Evolutionary conservation across 129 eudicot genomes (phyloP).

Genomic region (Mikania micrantha): DNA sequence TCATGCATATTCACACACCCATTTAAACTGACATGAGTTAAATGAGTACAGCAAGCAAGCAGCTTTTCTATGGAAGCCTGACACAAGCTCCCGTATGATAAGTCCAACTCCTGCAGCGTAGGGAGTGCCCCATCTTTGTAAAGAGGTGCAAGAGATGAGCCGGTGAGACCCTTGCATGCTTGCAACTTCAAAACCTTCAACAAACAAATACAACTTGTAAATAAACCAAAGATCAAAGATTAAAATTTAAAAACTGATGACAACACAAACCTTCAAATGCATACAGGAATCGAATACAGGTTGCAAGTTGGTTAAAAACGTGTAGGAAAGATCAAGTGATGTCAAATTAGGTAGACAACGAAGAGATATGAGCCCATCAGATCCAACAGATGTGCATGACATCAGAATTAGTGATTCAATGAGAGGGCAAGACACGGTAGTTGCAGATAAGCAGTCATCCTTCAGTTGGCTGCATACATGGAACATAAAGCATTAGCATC

Average conservation of each 20-base stretch:
- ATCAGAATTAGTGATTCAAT: slow-evolving; percentile 76
- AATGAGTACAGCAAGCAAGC: slow-evolving; percentile 71
- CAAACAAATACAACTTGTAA: not conserved
- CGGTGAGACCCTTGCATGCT: slow-evolving; percentile 89
- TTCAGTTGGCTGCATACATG: slow-evolving; percentile 61
- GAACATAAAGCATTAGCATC: slow-evolving; percentile 11
- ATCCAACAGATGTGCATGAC: slow-evolving; percentile 90
- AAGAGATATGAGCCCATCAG: slow-evolving; percentile 72
- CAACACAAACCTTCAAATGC: slow-evolving; percentile 53
- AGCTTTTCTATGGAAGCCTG: slow-evolving; percentile 86
- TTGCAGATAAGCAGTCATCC: slow-evolving; percentile 91
- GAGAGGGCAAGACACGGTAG: slow-evolving; percentile 72
- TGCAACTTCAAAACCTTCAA: slow-evolving; percentile 76
- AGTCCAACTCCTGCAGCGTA: slow-evolving; percentile 66
- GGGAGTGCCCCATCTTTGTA: slow-evolving; percentile 82
- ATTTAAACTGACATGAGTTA: slow-evolving; percentile 83
- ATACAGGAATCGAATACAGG: slow-evolving; percentile 77
- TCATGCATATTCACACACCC: slow-evolving; percentile 95
- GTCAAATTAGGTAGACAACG: slow-evolving; percentile 62
- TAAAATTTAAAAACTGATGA: not conserved
- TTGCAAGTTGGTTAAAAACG: slow-evolving; percentile 77
- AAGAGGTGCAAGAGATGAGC: slow-evolving; percentile 75
- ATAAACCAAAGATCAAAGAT: not conserved
- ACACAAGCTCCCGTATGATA: slow-evolving; percentile 83
- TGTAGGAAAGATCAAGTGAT: slow-evolving; percentile 87